Percentiles rank a stretch among this genome's conserved stretches.
phyloP scores from a whole-genome alignment of 371 early-diverging fungal species.

The Rhizopus sp. region DNA sequence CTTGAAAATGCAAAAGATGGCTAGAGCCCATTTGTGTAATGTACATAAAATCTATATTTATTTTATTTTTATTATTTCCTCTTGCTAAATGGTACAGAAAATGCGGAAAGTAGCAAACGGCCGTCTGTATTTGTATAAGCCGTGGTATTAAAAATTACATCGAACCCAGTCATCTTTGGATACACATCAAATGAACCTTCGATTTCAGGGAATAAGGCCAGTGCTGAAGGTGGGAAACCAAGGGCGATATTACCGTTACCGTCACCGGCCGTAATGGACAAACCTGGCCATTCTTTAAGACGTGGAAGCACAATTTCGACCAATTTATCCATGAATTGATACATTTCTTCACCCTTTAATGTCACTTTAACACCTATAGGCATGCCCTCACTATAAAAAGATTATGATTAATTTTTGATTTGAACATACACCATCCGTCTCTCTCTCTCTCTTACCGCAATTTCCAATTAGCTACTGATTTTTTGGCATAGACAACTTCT shows the following conservation, averaged over 20 bases:
- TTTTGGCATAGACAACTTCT: constrained; percentile 79
- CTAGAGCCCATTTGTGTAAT: too few species aligned
- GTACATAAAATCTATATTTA: too few species aligned
- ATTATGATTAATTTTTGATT: neutral
- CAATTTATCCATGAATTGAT: constrained; percentile 92
- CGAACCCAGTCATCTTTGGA: constrained; percentile 87
- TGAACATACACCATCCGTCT: neutral
- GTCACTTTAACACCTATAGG: constrained; percentile 85
- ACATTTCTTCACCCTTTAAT: constrained; percentile 85
- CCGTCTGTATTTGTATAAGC: constrained; percentile 83
- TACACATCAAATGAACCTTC: constrained; percentile 93
- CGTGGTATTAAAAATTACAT: constrained; percentile 84
- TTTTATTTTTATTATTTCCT: constrained; percentile 9
- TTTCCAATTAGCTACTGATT: constrained; percentile 82
- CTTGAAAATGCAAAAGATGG: neutral
- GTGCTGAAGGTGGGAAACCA: constrained; percentile 80
- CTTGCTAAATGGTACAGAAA: constrained; percentile 82
- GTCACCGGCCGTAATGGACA: constrained; percentile 76
- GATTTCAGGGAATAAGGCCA: constrained; percentile 94
- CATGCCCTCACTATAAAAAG: constrained; percentile 69
- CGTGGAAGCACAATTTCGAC: constrained; percentile 93
- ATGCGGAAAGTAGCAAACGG: constrained; percentile 84
- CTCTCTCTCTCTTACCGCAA: constrained; percentile 60
- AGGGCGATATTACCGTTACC: constrained; percentile 84
- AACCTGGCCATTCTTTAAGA: constrained; percentile 89